Base-by-base conservation (phyloP, 306 rosid genomes). In the Albizia julibrissin region DNA sequence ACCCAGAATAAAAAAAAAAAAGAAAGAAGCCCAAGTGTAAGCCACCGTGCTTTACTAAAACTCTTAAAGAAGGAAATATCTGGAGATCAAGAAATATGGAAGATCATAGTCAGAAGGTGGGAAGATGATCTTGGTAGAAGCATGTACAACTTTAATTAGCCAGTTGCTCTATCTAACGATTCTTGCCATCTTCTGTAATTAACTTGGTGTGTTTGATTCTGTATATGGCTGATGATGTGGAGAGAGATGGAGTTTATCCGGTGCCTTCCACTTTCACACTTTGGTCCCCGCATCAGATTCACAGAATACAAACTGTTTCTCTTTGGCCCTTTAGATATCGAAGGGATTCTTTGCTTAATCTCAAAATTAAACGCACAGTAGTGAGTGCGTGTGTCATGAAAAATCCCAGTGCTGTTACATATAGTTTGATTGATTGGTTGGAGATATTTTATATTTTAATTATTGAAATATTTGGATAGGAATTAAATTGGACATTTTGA, bases 221-320 rank as follows among this genome's bases (percentile, higher is more conserved):
- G 42, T 27, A 7, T 27, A 47, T 37, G 81, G 91, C 84, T 89
- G 93, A 88, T 89, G 93, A 88, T 84, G 89, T 76, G 90, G 90
- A 78, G 88, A 77, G 74, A 80, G 89, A 88, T 84, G 80, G 91
- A 67, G 91, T 88, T 81, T 81, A 90, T 90, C 94, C 90, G 83
- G 76, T 76, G 68, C 56, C 73, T 61, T 78, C 87, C 84, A 81
- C 82, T 78, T 80, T 80, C 81, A 49, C 74, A 50, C 76, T 34
- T 87, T 80, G 89, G 89, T 91, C 87, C 90, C 88, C 72, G 89
- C 86, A 86, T 88, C 88, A 73, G 90, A 88, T 87, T 85, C 89
- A 83, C 75, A 87, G 93, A 90, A 86, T 88, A 82, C 24, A 18
- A 64, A 58, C 76, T 74, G 16, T 74, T 75, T 22, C 76, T 44